Evolutionary conservation across 2,329 filamentous ascomycete genomes (phyloP), one percentile per base, ranked within the genome.

Genomic region (Phoma sp.): DNA sequence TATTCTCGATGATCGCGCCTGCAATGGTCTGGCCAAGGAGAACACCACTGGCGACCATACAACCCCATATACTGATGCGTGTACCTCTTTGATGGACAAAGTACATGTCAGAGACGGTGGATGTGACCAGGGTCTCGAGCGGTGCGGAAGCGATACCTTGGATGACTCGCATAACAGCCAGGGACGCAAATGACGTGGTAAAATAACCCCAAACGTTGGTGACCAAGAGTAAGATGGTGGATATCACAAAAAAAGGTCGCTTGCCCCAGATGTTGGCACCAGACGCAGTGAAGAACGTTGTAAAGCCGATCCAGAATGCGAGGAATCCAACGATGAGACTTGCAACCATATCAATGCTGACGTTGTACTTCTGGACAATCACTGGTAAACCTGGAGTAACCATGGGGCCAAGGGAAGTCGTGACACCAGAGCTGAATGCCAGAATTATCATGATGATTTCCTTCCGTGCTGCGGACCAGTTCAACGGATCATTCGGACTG

Each of bases 121-220:
- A 91, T 70, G 96, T 96, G 56, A 97, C 88, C 21, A 97, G 80
- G 0, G 91, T 90, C 76, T 98, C 94, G 59, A 95, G 96, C 0
- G 94, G 93, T 4, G 92, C 92, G 21, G 92, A 84, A 0, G 89
- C 92, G 36, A 97, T 85, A 22, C 94, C 94, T 74, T 97, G 93
- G 43, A 96, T 83, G 44, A 96, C 84, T 22, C 94, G 84, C 29
- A 94, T 73, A 21, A 70, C 67, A 5, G 73, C 74, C 24, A 78
- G 62, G 4, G 75, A 77, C 6, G 63, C 39, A 49, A 78, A 78
- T 4, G 71, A 74, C 67, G 43, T 72, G 12, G 74, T 67, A 43
- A 76, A 77, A 58, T 74, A 77, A 1, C 76, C 76, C 76, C 76
- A 78, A 12, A 77, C 57, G 50, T 71, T 76, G 0, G 75, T 77